These are phyloP conservation scores for Cyanodermella asteris DNA, from an alignment of 2,329 filamentous ascomycete species.

Conservation along the genomic window DNA sequence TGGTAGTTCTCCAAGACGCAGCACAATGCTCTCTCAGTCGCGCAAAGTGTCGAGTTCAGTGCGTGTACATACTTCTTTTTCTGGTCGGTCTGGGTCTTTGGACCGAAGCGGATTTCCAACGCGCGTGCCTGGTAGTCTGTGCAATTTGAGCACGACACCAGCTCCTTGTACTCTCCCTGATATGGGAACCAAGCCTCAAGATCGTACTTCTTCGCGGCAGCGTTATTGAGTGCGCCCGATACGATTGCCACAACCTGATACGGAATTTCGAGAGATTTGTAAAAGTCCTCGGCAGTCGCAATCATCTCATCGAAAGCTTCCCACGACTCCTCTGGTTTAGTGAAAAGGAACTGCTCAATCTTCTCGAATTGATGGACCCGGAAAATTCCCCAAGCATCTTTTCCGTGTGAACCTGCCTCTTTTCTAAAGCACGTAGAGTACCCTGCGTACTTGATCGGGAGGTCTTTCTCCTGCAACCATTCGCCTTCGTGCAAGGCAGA, in stretches of 20 bases:
- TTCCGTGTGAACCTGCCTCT: conserved; percentile 77
- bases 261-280: conserved; percentile 68
- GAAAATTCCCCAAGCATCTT: conserved; percentile 96
- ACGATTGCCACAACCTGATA: conserved; percentile 89
- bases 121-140: conserved; percentile 92
- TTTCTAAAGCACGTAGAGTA: conserved; percentile 92
- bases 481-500: conserved; percentile 83
- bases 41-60: conserved; percentile 73
- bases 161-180: conserved; percentile 94
- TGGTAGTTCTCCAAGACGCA: conserved; percentile 96
- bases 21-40: conserved; percentile 80
- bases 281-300: conserved; percentile 75
- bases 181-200: conserved; percentile 92
- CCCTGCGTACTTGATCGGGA: conserved; percentile 77
- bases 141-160: conserved; percentile 95
- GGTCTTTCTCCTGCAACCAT: conserved; percentile 65
- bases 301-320: conserved; percentile 91
- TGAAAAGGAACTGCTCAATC: conserved; percentile 60
- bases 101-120: conserved; percentile 76
- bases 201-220: conserved; percentile 79
- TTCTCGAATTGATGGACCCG: conserved; percentile 97
- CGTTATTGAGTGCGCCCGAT: conserved; percentile 84
- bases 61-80: conserved; percentile 92
- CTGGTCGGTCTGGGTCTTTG: conserved; percentile 63
- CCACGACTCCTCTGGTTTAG: conserved; percentile 80